phyloP scores from a whole-genome alignment of 495 filamentous ascomycete species.

The Hypoxylon lenormandii region DNA sequence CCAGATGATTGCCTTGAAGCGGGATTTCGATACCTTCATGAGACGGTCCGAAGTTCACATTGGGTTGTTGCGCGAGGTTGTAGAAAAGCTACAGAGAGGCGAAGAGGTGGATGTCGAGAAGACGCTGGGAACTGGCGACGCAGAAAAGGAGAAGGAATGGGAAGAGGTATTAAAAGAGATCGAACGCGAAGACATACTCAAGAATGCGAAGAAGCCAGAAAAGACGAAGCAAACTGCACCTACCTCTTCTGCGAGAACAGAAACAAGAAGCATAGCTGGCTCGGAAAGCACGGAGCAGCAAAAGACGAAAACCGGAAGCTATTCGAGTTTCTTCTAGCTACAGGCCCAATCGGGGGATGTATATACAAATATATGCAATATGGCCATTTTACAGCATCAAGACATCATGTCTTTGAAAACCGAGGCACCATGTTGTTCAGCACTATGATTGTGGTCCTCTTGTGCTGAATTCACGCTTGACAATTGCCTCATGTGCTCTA shows the following conservation, averaged over 20 bases:
- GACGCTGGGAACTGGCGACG: constrained; percentile 81
- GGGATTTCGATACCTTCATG: constrained; percentile 75
- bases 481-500: constrained; percentile 54
- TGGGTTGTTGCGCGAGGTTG: constrained; percentile 78
- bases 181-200: constrained; percentile 77
- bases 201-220: constrained; percentile 58
- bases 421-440: constrained; percentile 44
- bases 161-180: constrained; percentile 89
- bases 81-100: constrained; percentile 82
- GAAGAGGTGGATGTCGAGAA: constrained; percentile 92
- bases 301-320: constrained; percentile 44
- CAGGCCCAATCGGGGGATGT: constrained; percentile 8
- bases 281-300: constrained; percentile 26
- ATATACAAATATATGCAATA: constrained; percentile 44
- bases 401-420: constrained; percentile 67
- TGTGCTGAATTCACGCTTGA: constrained; percentile 22
- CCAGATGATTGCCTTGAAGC: constrained; percentile 83
- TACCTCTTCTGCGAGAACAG: constrained; percentile 21
- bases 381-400: constrained; percentile 33
- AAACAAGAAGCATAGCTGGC: constrained; percentile 17
- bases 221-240: constrained; percentile 42
- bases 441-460: constrained; percentile 19
- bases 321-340: constrained; percentile 57
- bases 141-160: constrained; percentile 83
- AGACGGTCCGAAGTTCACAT: constrained; percentile 84